These are phyloP conservation scores for Crataegus laevigata DNA, from an alignment of 306 rosid genomes.

Conservation along the genomic window DNA sequence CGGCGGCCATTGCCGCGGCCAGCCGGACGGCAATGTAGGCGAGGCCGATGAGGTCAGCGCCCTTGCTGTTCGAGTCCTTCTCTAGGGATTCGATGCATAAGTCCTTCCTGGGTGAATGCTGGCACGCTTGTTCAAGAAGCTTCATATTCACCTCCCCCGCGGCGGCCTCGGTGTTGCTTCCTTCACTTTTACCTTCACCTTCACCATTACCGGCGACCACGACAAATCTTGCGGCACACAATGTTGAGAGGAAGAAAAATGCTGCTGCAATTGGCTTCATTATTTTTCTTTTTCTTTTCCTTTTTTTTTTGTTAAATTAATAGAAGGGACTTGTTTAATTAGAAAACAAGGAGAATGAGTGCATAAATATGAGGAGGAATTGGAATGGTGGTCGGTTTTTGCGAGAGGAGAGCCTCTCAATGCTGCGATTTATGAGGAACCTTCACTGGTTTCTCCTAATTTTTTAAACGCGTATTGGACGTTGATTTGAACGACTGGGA, in stretches of 20 bases:
- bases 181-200: neutral
- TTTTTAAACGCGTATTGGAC: neutral
- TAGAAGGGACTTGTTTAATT: neutral
- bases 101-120: neutral
- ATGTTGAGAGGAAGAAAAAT: constrained; percentile 5
- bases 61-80: constrained; percentile 19
- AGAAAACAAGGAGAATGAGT: neutral
- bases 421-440: neutral
- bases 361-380: neutral
- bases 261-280: constrained; percentile 25
- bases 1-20: constrained; percentile 30
- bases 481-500: neutral
- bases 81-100: constrained; percentile 16
- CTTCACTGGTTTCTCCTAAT: neutral
- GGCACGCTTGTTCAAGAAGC: constrained; percentile 18
- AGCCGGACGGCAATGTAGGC: constrained; percentile 20
- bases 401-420: constrained; percentile 4
- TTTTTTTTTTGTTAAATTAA: neutral
- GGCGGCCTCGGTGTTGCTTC: neutral
- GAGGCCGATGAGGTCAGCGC: constrained; percentile 27
- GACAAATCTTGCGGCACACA: constrained; percentile 12
- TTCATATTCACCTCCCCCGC: neutral
- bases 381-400: neutral
- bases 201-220: neutral
- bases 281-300: neutral